Base-by-base conservation (phyloP, 2,329 filamentous ascomycete genomes). In the Apiospora koreana region DNA sequence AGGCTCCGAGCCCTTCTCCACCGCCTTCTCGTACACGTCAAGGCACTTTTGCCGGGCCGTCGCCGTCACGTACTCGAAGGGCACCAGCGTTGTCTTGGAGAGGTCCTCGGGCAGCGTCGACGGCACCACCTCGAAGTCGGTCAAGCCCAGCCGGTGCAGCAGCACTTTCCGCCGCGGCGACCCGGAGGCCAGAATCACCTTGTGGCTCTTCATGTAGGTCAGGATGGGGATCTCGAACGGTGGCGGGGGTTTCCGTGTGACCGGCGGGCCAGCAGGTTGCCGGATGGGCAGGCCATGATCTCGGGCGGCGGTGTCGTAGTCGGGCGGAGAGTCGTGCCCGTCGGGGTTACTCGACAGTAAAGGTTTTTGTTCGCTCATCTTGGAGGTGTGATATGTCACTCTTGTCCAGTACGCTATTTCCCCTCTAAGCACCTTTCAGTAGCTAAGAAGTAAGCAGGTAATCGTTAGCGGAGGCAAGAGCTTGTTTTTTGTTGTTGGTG, bases 21-120 rank as follows among this genome's bases (percentile, higher is more conserved):
- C 75, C 4, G 82, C 83, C 3, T 79, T 76, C 68, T 83, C 77
- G 80, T 90, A 90, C 12, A 98, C 93, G 64, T 92, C 88, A 58
- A 94, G 87, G 67, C 92, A 93, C 82, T 99, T 99, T 75, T 92
- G 89, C 28, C 89, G 89, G 3, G 95, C 95, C 1, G 96, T 99
- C 70, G 91, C 90, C 18, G 95, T 86, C 25, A 98, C 96, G 83
- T 99, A 99, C 83, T 97, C 94, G 80, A 93, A 93, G 0, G 96
- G 94, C 0, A 91, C 89, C 71, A 95, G 88, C 2, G 83, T 80
- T 9, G 83, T 80, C 81, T 98, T 97, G 76, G 93, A 88, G 69
- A 97, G 88, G 83, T 98, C 88, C 83, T 99, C 96, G 68, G 93
- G 92, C 74, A 93, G 91, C 69, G 88, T 91, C 54, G 94, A 97